These are phyloP conservation scores for Verbena officinalis DNA, from an alignment of 257 asterid species.

Conservation along the genomic window DNA sequence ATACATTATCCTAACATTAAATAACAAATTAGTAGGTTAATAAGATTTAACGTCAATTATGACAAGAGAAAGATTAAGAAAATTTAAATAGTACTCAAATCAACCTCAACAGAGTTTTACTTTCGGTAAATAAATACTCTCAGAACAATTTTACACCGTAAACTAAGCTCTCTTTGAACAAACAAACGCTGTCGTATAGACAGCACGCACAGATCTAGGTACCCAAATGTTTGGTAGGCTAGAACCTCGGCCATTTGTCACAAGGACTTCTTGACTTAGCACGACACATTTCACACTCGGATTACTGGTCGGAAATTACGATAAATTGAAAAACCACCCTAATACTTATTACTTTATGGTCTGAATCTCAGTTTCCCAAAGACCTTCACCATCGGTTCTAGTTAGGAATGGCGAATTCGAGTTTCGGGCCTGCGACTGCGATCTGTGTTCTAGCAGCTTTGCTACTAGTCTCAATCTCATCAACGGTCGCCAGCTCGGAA, in stretches of 20 bases:
- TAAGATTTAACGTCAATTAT: too few species aligned
- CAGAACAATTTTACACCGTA: too few species aligned
- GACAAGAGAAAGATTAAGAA: too few species aligned
- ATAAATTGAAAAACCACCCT: conserved; percentile 32
- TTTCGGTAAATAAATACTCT: too few species aligned
- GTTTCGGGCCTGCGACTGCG: conserved; percentile 25
- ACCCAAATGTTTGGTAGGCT: too few species aligned
- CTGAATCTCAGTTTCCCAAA: conserved; percentile 24
- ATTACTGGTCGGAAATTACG: conserved; percentile 27
- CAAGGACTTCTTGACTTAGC: not conserved
- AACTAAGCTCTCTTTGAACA: too few species aligned
- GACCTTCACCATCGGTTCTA: conserved; percentile 6
- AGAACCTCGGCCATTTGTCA: conserved; percentile 23
- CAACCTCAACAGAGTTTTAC: too few species aligned
- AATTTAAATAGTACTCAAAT: too few species aligned
- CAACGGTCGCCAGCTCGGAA: conserved; percentile 55
- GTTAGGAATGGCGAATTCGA: conserved; percentile 43
- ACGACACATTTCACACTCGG: conserved; percentile 30
- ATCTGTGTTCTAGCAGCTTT: conserved; percentile 36
- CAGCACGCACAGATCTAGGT: too few species aligned
- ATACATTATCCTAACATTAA: too few species aligned
- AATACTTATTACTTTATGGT: not conserved
- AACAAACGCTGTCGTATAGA: not conserved
- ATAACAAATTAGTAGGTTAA: too few species aligned
- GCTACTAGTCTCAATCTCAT: conserved; percentile 32